These are phyloP conservation scores for Talaromyces sp. DNA, from an alignment of 2,329 filamentous ascomycete genomes.

Conservation along the genomic window DNA sequence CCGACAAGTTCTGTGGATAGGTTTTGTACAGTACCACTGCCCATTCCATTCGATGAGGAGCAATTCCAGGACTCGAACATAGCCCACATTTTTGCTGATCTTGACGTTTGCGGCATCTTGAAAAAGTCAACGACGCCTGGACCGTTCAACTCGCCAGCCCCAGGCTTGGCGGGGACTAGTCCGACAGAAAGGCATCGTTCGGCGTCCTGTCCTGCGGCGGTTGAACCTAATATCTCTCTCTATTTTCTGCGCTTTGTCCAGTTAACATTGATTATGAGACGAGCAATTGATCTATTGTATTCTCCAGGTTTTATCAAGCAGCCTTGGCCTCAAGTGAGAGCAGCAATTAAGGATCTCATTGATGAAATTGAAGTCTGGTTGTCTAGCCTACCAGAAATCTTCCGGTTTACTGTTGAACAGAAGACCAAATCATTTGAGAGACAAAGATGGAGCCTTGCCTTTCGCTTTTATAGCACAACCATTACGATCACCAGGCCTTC, in stretches of 20 bases:
- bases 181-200: too few relatives aligned
- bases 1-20: conserved; percentile 31
- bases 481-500: background rate
- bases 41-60: conserved; percentile 34
- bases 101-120: conserved; percentile 18
- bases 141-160: too few relatives aligned
- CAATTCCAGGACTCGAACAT: conserved; percentile 29
- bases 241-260: too few relatives aligned
- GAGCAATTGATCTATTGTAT: too few relatives aligned
- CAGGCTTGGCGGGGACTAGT: too few relatives aligned
- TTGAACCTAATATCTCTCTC: too few relatives aligned
- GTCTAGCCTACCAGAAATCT: conserved; percentile 29
- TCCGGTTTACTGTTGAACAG: conserved; percentile 24
- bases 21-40: conserved; percentile 38
- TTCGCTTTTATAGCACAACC: background rate
- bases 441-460: background rate
- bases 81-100: too few relatives aligned
- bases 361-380: conserved; percentile 33
- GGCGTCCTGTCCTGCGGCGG: too few relatives aligned
- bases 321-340: too few relatives aligned
- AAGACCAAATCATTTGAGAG: background rate
- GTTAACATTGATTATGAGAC: too few relatives aligned
- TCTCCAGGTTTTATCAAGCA: too few relatives aligned
- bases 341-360: background rate
- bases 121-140: background rate